Percentiles rank a stretch among this genome's conserved stretches.
Evolutionary conservation across 306 rosid genomes (phyloP).

Genomic region (Quercus berberidifolia): DNA sequence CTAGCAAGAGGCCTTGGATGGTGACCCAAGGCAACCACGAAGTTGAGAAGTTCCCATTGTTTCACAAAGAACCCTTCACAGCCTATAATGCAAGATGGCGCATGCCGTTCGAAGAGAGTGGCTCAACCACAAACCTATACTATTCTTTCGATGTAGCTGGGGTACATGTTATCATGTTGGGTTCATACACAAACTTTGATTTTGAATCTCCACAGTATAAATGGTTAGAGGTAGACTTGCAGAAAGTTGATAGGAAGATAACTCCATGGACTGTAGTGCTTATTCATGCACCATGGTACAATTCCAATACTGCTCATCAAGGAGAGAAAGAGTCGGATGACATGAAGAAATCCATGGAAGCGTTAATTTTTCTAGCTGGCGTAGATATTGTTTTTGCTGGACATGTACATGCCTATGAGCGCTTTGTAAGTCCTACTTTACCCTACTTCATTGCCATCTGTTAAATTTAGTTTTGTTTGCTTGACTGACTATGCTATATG

Average conservation of each 20-base stretch:
- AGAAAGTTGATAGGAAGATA: slow-evolving; percentile 38
- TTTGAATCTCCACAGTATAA: slow-evolving; percentile 46
- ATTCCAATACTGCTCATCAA: slow-evolving; percentile 72
- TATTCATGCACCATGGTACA: slow-evolving; percentile 90
- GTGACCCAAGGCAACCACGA: slow-evolving; percentile 88
- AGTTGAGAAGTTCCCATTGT: slow-evolving; percentile 40
- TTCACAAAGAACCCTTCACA: slow-evolving; percentile 45
- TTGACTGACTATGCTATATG: background rate
- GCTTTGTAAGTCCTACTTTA: slow-evolving; percentile 53
- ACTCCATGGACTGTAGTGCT: slow-evolving; percentile 70
- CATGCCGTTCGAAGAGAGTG: slow-evolving; percentile 72
- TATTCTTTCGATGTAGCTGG: slow-evolving; percentile 76
- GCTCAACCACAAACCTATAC: slow-evolving; percentile 69
- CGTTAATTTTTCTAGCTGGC: slow-evolving; percentile 50
- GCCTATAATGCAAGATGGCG: slow-evolving; percentile 83
- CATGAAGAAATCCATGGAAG: slow-evolving; percentile 75
- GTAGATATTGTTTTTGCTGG: slow-evolving; percentile 80
- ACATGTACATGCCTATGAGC: slow-evolving; percentile 87
- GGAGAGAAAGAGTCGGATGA: slow-evolving; percentile 48
- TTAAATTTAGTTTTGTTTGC: background rate
- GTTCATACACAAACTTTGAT: slow-evolving; percentile 64
- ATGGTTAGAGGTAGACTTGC: slow-evolving; percentile 63
- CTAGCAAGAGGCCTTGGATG: slow-evolving; percentile 94
- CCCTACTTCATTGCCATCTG: background rate
- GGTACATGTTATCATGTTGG: slow-evolving; percentile 81